Conservation (phyloP, 2,329 filamentous ascomycete genomes). For the Rutstroemia sp. region DNA sequence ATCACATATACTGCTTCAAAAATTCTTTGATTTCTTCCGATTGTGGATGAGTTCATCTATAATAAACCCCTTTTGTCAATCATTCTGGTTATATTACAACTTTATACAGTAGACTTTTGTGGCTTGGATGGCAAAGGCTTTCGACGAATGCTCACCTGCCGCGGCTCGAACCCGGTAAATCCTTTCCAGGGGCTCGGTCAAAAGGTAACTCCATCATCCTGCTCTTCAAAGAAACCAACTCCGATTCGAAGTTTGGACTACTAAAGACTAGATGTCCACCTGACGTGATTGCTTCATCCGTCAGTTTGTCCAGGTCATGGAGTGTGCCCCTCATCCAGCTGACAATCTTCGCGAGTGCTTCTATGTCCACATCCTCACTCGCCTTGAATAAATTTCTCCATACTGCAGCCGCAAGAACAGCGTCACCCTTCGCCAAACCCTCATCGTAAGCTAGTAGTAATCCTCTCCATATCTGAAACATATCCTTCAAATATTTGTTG, state of each 20-base stretch:
- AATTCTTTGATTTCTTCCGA: too few species aligned
- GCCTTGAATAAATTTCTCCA: slow-evolving; percentile 94
- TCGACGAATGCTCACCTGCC: too few species aligned
- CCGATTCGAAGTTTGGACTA: slow-evolving; percentile 34
- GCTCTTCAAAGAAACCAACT: slow-evolving; percentile 32
- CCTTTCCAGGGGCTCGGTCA: slow-evolving; percentile 26
- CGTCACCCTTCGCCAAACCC: slow-evolving; percentile 68
- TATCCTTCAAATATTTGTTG: slow-evolving; percentile 70
- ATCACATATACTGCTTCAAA: too few species aligned
- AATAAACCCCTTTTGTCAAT: too few species aligned
- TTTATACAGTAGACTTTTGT: too few species aligned
- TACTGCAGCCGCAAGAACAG: slow-evolving; percentile 70
- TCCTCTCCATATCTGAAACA: slow-evolving; percentile 90
- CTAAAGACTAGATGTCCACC: slow-evolving; percentile 42
- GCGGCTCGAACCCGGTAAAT: slow-evolving; percentile 6
- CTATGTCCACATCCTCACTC: slow-evolving; percentile 52
- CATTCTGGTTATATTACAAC: too few species aligned
- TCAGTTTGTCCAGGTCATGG: slow-evolving; percentile 42
- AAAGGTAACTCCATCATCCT: slow-evolving; percentile 32
- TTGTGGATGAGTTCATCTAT: too few species aligned
- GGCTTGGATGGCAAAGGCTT: too few species aligned
- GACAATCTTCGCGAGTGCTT: slow-evolving; percentile 52
- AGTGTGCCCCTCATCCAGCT: slow-evolving; percentile 55
- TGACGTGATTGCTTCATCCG: slow-evolving; percentile 42
- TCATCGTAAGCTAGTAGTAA: slow-evolving; percentile 79